Evolutionary conservation across 2,329 filamentous ascomycete genomes (phyloP), one percentile per base, ranked within the genome.

Genomic region (Pyricularia sp.): DNA sequence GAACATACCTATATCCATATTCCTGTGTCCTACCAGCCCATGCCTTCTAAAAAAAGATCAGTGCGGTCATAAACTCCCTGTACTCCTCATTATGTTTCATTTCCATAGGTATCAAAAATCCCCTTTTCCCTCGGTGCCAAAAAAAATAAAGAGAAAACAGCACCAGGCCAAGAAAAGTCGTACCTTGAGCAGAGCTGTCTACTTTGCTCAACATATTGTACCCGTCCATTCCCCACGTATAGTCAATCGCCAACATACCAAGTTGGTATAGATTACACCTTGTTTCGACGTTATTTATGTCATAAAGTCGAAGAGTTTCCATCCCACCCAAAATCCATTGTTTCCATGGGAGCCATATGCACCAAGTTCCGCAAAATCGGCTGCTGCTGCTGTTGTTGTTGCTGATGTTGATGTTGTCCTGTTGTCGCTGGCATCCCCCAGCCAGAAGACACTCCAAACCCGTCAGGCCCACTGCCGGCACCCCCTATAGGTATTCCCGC

Each of bases 331-430:
- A 78, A 77, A 71, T 86, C 86, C 84, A 89, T 87, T 12, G 83
- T 82, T 71, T 89, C 86, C 82, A 89, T 86, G 0, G 85, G 81
- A 9, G 83, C 84, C 79, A 88, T 83, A 68, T 82, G 84, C 82
- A 88, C 86, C 69, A 88, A 77, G 10, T 85, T 83, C 69, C 84
- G 79, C 65, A 89, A 76, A 63, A 89, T 82, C 11, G 6, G 55
- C 12, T 25, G 55, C 12, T 58, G 50, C 9, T 55, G 50, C n/a
- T 59, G 17, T 14, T 61, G 59, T 11, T 63, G 59, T 7, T 63
- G 59, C 59, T 63, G 59, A 7, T 63, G 25, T 28, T 30, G 25
- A 26, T 63, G 59, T 17, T 30, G 59, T 12, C 64, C 64, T 9
- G 65, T 33, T 23, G 31, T 42, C n/a, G 36, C 25, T 30, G 67